Evolutionary conservation across 306 rosid genomes (phyloP).

Genomic region (Cicer arietinum): DNA sequence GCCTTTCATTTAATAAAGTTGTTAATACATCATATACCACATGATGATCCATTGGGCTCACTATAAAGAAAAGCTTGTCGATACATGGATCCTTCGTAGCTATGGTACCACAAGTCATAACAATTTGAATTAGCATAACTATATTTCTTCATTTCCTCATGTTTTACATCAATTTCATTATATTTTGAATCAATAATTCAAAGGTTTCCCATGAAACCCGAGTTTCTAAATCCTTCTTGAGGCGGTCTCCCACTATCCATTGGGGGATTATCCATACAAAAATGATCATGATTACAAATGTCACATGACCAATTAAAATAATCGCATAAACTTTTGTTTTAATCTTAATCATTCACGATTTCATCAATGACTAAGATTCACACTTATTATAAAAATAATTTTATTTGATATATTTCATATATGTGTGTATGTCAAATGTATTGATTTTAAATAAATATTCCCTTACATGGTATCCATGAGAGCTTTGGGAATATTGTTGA

Average conservation of each 20-base stretch:
- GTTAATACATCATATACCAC: neutral
- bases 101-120: neutral
- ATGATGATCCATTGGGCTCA: neutral
- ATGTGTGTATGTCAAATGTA: no score
- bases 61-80: slow-evolving; percentile 12
- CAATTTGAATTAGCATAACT: neutral
- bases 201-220: neutral
- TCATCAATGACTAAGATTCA: no score
- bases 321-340: no score
- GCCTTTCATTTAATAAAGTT: neutral
- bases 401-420: no score
- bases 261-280: neutral
- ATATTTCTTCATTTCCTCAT: neutral
- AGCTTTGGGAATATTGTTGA: neutral
- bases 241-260: slow-evolving; percentile 37
- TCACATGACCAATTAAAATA: no score
- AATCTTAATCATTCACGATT: no score
- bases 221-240: accelerated
- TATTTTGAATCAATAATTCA: neutral
- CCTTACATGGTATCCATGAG: neutral
- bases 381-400: no score
- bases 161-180: neutral
- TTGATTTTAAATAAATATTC: no score
- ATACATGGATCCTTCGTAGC: neutral
- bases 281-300: no score